Evolutionary conservation across 2,329 filamentous ascomycete genomes (phyloP), one percentile per base, ranked within the genome.

Genomic region (Neurospora crassa): DNA sequence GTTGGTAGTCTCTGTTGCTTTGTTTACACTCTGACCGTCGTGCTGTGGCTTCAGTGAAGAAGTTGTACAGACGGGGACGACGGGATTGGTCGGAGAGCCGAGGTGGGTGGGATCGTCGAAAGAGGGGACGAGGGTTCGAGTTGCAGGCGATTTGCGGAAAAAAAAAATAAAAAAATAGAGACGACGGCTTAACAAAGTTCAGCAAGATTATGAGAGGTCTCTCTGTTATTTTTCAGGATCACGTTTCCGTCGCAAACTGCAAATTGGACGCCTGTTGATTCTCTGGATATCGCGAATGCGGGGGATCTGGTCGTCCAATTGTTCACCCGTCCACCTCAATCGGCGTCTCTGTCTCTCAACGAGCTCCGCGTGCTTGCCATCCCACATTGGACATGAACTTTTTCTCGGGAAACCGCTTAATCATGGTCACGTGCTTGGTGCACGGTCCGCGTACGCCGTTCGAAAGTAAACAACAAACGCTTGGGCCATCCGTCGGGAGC

Each of bases 301-400:
- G 53, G 24, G 24, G 16, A 18, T 34, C 24, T n/a, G 53, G 24
- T 63, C 53, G 29, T 37, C 53, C 53, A 63, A 40, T 40, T 68
- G 59, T 63, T 68, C 68, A 40, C 47, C 71, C 67, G 71, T 70
- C 69, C 69, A 70, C 71, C 69, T 68, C 70, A 47, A 59, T 70
- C 69, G 45, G 69, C 68, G 70, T 69, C 71, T 70, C 71, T 71
- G 70, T 69, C 70, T 68, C 53, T 70, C 71, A 18, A 53, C 73
- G 45, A 69, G 45, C 59, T 72, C 47, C 47, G 37, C 42, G 67
- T 8, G 45, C 69, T 71, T 68, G 69, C 67, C 71, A 70, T 71
- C 68, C 63, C 41, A 45, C 29, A 68, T 69, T 72, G 20, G 41
- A 45, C 68, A 40, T 69, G 43, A 75, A 74, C 72, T 75, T 75